Conservation (phyloP, 345 rosid genomes). For the Sonneratia caseolaris region DNA sequence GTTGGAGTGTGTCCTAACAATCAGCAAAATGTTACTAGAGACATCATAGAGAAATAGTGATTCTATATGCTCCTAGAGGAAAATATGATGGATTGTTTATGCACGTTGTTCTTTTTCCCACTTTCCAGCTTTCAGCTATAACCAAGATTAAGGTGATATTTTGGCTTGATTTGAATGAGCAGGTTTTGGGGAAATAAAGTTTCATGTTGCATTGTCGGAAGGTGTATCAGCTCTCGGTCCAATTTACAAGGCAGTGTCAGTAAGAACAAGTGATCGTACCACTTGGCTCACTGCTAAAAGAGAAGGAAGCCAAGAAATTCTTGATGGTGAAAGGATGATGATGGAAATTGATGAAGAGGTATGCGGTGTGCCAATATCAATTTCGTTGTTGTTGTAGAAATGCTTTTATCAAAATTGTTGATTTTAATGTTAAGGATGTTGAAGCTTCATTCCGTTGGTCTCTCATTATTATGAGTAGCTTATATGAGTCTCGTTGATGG, state of each 20-base stretch:
- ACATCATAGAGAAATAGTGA: neutral
- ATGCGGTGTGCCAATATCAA: constrained; percentile 29
- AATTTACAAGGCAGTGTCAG: constrained; percentile 53
- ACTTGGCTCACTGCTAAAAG: constrained; percentile 69
- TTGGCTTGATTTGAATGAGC: constrained; percentile 10
- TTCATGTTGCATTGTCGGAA: constrained; percentile 48
- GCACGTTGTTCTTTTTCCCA: too few relatives aligned
- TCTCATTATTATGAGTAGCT: neutral
- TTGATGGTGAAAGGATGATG: constrained; percentile 53
- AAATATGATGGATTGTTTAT: neutral
- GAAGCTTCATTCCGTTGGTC: neutral
- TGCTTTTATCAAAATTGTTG: neutral
- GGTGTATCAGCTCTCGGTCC: constrained; percentile 60
- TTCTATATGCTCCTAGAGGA: neutral
- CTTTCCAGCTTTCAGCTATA: neutral
- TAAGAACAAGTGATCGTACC: constrained; percentile 13
- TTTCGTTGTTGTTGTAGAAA: neutral
- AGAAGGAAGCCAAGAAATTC: constrained; percentile 51
- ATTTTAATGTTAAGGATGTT: neutral
- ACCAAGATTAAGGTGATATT: neutral
- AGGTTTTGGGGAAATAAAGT: constrained; percentile 53
- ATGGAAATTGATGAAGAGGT: constrained; percentile 45
- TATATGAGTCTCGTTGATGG: neutral
- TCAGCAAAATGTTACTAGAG: neutral
- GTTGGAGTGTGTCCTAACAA: neutral